Evolutionary conservation across 257 asterid genomes (phyloP), one percentile per base, ranked within the genome.

Genomic region (Petrea volubilis): DNA sequence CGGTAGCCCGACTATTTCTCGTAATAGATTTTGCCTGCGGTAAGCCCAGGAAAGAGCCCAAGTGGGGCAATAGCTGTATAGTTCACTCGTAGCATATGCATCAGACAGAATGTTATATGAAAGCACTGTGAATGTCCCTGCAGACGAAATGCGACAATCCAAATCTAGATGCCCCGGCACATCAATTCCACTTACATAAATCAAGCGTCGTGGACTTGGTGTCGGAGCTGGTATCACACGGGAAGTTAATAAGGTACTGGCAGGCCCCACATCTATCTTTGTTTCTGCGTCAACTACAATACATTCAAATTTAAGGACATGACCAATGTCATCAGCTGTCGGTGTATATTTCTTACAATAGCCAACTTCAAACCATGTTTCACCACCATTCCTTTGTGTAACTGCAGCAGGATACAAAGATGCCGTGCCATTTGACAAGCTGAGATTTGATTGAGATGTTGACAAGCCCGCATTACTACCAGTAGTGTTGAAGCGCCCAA

Each of bases 41-140:
- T 95, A 95, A 66, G 98, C 72, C 99, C 99, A 95, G 49, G 99
- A 88, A 71, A 95, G 96, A 58, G 99, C 98, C 99, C 99, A 95
- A 66, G 98, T 55, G 33, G 99, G 99, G 74, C 99, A 95, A 79
- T 92, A 95, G 78, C 84, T 78, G 78, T 88, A 88, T 51, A 76
- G 70, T 72, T 95, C 98, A 44, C 74, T 95, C 17, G 88, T 64
- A n/a, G 97, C 97, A 80, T 79, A 83, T 40, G 84, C 71, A 55
- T 95, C 99, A 0, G 96, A 83, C 53, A 95, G 77, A 46, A 92
- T 90, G 77, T 95, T 95, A 85, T 95, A 95, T 7, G 99, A 95
- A 74, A 95, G 96, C 83, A 95, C 98, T 5, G 97, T 88, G 78
- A 95, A 95, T 53, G 91, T 84, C 83, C 97, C 97, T 5, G 86